Percentiles rank a stretch among this genome's conserved stretches.
Conservation (phyloP, 768 basidiomycete species). For the Amanita rimosa region DNA sequence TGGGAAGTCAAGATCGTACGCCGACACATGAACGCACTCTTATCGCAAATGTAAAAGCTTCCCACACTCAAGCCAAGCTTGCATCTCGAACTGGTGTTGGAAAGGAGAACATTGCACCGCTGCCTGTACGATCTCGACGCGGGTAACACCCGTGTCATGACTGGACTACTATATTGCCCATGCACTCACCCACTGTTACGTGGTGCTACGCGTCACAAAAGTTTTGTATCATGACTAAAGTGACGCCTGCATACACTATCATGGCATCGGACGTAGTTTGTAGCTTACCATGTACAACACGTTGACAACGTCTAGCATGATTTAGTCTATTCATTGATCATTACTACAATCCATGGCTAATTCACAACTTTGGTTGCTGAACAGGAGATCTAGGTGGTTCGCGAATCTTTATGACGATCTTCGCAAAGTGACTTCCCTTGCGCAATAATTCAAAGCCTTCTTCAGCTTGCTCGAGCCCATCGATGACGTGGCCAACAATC, state of each 20-base stretch:
- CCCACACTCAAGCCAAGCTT: neutral
- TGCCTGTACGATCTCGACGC: neutral
- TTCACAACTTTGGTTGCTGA: slow-evolving; percentile 7
- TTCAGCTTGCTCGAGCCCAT: slow-evolving; percentile 51
- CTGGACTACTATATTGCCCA: neutral
- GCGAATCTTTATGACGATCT: slow-evolving; percentile 52
- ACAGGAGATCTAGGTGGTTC: neutral
- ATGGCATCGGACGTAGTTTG: no score
- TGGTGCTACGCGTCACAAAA: no score
- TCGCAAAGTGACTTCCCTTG: slow-evolving; percentile 63
- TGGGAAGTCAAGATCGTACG: neutral
- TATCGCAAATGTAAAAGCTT: neutral
- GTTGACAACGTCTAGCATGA: no score
- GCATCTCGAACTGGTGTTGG: neutral
- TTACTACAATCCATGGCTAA: neutral
- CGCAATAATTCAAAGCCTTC: slow-evolving; percentile 62
- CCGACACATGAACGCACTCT: neutral
- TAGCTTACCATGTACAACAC: no score
- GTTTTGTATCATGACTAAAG: no score
- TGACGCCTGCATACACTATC: no score
- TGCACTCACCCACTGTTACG: neutral
- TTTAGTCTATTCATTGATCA: no score
- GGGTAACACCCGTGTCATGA: neutral
- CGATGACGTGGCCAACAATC: slow-evolving; percentile 57
- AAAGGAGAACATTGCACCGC: slow-evolving; percentile 2